Base-by-base conservation (phyloP, 257 asterid genomes). In the Nicotiana benthamiana region DNA sequence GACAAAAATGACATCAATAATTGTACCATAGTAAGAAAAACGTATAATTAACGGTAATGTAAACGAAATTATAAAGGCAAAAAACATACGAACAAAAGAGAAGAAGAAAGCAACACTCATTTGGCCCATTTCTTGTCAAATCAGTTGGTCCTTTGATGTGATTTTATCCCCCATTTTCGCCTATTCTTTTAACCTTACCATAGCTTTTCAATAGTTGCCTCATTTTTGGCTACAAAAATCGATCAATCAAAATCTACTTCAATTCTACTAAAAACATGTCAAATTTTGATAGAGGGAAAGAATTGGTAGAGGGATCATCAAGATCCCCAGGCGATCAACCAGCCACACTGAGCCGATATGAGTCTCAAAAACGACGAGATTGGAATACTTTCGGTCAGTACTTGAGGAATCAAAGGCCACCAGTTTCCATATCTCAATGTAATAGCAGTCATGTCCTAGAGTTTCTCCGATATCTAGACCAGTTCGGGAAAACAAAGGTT, bases 361-460 rank as follows among this genome's bases (percentile, higher is more conserved):
- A 90, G 54, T 90, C 94, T 3, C 94, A 91, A 46, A 92, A 92
- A 85, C 80, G 97, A 53, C 90, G 97, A 20, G 97, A 92, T 75
- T 92, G 97, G 97, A 92, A 92, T 85, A 91, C 97, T 32, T 92
- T 92, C 85, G 93, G 93, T 9, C 97, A 92, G 89, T 92, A 91
- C 86, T 51, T 92, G 78, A 83, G 81, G 67, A 91, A 91, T 84
- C 96, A 89, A 53, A 86, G 87, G 75, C 94, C 97, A 20, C 86
- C 96, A 17, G 88, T 90, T 79, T 85, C 87, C 56, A 75, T 91
- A 51, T 30, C 88, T 9, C 90, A 84, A 66, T 91, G 94, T 86
- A 89, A 77, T 83, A 90, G 93, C 91, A 80, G 13, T 82, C 97
- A 92, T 75, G 94, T 92, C 27, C 83, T 92, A 12, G 96, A 90